Percentiles rank a stretch among this genome's conserved stretches.
Conservation (phyloP, 2,329 filamentous ascomycete genomes). For the Clathrospora elynae region DNA sequence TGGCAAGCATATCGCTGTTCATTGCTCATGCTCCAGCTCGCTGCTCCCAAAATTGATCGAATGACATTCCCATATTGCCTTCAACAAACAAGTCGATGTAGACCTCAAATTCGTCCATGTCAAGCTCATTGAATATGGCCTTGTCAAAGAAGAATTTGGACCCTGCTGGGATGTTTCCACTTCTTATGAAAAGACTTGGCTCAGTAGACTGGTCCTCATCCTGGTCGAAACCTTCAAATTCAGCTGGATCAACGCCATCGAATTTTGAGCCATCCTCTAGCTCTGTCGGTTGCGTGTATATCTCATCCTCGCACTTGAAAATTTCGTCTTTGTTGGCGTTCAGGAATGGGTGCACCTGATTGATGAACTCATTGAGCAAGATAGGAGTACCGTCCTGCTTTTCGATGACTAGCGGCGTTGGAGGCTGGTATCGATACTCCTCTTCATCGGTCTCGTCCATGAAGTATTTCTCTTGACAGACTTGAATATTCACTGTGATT, state of each 20-base stretch:
- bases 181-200: slow-evolving; percentile 4
- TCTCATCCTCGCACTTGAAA: slow-evolving; percentile 10
- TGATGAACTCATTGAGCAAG: slow-evolving; percentile 13
- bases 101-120: no score
- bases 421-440: slow-evolving; percentile 13
- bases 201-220: no score
- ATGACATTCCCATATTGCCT: no score
- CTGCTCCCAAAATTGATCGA: no score
- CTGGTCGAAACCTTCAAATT: no score
- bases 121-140: slow-evolving; percentile 5
- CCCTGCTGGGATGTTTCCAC: slow-evolving; percentile 6
- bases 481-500: slow-evolving; percentile 1
- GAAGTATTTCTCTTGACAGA: slow-evolving; percentile 5
- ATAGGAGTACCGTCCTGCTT: slow-evolving; percentile 11
- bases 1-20: no score
- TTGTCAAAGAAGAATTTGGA: slow-evolving; percentile 5
- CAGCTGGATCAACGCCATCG: slow-evolving; percentile 1
- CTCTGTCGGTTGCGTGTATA: slow-evolving; percentile 4
- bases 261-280: slow-evolving; percentile 4
- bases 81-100: no score
- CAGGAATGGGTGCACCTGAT: slow-evolving; percentile 6
- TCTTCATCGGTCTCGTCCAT: slow-evolving; percentile 8
- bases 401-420: slow-evolving; percentile 13
- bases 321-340: slow-evolving; percentile 9
- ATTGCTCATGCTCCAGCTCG: no score